These are phyloP conservation scores for Botrytis medusae DNA, from an alignment of 2,329 filamentous ascomycete species.

Conservation along the genomic window DNA sequence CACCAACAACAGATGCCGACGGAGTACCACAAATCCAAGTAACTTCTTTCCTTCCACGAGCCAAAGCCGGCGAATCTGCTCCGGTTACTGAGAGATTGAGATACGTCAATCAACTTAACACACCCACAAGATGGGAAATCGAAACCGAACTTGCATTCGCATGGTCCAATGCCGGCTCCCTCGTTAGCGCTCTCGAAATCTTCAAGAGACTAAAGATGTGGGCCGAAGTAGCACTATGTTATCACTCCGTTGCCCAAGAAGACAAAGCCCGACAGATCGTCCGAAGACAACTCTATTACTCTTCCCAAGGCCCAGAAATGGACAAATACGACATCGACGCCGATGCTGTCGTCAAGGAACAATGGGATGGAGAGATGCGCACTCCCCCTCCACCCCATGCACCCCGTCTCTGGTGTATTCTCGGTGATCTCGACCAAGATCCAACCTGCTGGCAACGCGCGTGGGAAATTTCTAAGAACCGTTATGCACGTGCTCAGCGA, in stretches of 20 bases:
- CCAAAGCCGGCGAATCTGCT: conserved; percentile 75
- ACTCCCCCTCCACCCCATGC: conserved; percentile 76
- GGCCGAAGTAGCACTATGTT: conserved; percentile 89
- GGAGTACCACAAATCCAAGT: conserved; percentile 51
- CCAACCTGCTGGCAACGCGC: conserved; percentile 76
- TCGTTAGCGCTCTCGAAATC: conserved; percentile 89
- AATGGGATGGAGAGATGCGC: conserved; percentile 62
- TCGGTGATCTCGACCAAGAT: conserved; percentile 83
- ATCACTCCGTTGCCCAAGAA: conserved; percentile 59
- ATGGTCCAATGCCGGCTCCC: conserved; percentile 86
- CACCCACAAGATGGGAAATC: conserved; percentile 88
- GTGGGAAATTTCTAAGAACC: conserved; percentile 78
- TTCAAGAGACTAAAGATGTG: conserved; percentile 92
- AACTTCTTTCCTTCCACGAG: conserved; percentile 77
- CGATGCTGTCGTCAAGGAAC: conserved; percentile 57
- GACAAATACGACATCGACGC: conserved; percentile 49
- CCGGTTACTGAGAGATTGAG: conserved; percentile 72
- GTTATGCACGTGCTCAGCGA: conserved; percentile 84
- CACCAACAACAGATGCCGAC: conserved; percentile 29
- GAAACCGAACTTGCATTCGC: conserved; percentile 89
- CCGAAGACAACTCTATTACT: conserved; percentile 74
- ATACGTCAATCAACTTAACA: conserved; percentile 80
- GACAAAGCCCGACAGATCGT: conserved; percentile 78
- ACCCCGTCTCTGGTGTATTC: conserved; percentile 85
- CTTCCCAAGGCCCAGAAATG: conserved; percentile 47